A percentile compares a stretch with the other conserved stretches of the same genome.
phyloP scores from a whole-genome alignment of 495 filamentous ascomycete genomes.

The Xylaria longipes region DNA sequence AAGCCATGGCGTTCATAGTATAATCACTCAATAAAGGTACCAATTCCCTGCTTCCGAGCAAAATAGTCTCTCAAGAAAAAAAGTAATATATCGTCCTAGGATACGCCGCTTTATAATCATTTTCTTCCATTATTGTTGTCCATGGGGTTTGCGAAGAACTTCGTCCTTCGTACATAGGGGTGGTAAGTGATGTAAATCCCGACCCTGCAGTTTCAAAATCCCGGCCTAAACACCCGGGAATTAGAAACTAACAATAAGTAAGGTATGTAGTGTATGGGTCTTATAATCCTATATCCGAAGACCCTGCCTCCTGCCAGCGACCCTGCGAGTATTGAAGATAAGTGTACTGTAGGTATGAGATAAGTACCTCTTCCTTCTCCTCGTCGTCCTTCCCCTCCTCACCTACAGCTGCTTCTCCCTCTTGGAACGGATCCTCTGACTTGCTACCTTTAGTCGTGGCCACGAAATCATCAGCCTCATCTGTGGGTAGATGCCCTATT shows the following conservation, averaged over 20 bases:
- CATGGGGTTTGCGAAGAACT: neutral
- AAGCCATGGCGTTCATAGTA: neutral
- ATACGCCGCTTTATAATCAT: neutral
- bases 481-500: conserved; percentile 2
- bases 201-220: too few species aligned
- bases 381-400: neutral
- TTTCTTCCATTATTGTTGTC: neutral
- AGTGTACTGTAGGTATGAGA: neutral
- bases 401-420: neutral
- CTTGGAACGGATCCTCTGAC: conserved; percentile 1
- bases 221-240: too few species aligned
- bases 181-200: too few species aligned
- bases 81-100: neutral
- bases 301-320: too few species aligned
- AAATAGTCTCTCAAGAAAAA: neutral
- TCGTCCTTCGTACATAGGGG: neutral
- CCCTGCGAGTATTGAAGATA: too few species aligned
- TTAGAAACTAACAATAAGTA: too few species aligned
- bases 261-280: too few species aligned
- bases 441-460: neutral
- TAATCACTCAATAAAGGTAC: neutral
- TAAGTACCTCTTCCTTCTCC: conserved; percentile 12
- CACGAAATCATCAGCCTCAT: neutral
- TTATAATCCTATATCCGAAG: too few species aligned
- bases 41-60: neutral